A percentile compares a stretch with the other conserved stretches of the same genome.
These are phyloP conservation scores for Cystofilobasidium macerans DNA, from an alignment of 768 basidiomycete genomes.

Conservation along the genomic window DNA sequence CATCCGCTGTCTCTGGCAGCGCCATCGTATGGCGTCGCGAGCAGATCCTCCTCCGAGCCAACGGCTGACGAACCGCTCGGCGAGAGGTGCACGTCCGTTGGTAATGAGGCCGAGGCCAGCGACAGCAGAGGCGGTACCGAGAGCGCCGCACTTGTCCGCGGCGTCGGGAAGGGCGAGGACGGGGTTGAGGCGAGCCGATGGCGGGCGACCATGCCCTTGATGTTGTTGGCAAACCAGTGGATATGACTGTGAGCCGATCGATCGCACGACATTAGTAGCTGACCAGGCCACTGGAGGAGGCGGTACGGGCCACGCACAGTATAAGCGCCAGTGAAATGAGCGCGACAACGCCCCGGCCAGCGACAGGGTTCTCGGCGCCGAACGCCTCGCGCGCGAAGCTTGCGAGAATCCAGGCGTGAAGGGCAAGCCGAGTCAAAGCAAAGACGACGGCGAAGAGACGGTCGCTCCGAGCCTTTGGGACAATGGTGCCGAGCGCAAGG, in stretches of 20 bases:
- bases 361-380: neutral
- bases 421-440: neutral
- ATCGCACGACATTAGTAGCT: neutral
- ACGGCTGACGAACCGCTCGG: neutral
- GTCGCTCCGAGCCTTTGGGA: slow-evolving; percentile 1
- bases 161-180: neutral
- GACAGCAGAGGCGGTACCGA: neutral
- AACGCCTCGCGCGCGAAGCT: neutral
- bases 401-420: slow-evolving; percentile 1
- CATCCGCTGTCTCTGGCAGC: neutral
- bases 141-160: neutral
- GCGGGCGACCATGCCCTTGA: slow-evolving; percentile 3
- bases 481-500: slow-evolving; percentile 7
- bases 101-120: neutral
- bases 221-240: slow-evolving; percentile 12
- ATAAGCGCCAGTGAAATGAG: slow-evolving; percentile 4
- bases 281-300: too few species aligned
- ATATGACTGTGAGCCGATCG: neutral
- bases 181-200: neutral
- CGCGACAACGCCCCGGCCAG: neutral
- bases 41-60: neutral
- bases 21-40: neutral
- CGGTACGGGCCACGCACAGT: neutral
- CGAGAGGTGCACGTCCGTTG: neutral
- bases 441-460: slow-evolving; percentile 5